A percentile compares a stretch with the other conserved stretches of the same genome.
Conservation (phyloP, 768 basidiomycete species). For the Suillus paluster region DNA sequence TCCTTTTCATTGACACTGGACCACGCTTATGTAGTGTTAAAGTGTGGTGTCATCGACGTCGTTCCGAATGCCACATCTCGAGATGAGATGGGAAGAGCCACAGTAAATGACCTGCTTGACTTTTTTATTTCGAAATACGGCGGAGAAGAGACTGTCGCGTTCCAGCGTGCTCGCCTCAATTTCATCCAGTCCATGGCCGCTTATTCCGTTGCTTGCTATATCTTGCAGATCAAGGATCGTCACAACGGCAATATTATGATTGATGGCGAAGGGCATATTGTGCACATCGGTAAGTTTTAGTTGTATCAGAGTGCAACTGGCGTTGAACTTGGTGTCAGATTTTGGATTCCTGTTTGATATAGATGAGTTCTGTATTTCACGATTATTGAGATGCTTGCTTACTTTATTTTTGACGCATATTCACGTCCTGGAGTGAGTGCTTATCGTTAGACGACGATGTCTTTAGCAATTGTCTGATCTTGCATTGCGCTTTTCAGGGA, state of each 20-base stretch:
- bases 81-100: constrained; percentile 99
- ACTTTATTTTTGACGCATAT: constrained; percentile 30
- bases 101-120: constrained; percentile 93
- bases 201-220: constrained; percentile 97
- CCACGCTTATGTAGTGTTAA: constrained; percentile 5
- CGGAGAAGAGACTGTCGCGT: constrained; percentile 83
- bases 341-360: constrained; percentile 98
- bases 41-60: constrained; percentile 99
- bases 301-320: not conserved
- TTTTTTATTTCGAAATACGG: constrained; percentile 98
- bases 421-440: constrained; percentile 64
- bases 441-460: not conserved
- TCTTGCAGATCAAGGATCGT: constrained; percentile 97
- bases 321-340: constrained; percentile 50
- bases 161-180: constrained; percentile 91
- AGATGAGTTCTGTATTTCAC: constrained; percentile 69
- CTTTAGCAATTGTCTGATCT: constrained; percentile 10
- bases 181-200: constrained; percentile 99
- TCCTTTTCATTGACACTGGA: constrained; percentile 3
- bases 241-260: constrained; percentile 99
- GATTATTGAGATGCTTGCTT: constrained; percentile 19
- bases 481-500: constrained; percentile 55
- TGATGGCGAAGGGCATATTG: constrained; percentile 95
- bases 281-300: constrained; percentile 80
- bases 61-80: constrained; percentile 97